Conservation (phyloP, 257 asterid genomes). For the Nicotiana attenuata region DNA sequence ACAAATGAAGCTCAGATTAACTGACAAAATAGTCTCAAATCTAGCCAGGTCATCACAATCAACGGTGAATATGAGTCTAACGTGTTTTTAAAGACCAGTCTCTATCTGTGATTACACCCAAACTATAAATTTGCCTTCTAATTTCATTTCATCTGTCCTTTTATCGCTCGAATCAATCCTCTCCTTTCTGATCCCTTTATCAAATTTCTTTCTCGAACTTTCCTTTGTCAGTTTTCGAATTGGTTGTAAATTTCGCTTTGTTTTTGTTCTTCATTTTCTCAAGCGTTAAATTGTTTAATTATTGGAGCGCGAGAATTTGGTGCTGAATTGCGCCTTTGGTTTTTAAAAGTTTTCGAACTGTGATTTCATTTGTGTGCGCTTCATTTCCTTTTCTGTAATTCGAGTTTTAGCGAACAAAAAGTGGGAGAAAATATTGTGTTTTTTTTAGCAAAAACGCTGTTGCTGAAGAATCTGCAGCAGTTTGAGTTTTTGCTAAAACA, state of each 20-base stretch:
- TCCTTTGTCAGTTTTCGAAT: background rate
- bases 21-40: background rate
- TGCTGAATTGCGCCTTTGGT: background rate
- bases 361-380: background rate
- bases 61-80: background rate
- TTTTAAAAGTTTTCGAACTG: background rate
- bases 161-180: background rate
- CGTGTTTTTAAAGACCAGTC: background rate
- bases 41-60: background rate
- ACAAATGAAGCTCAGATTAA: background rate
- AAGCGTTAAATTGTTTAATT: no score
- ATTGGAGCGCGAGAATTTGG: background rate
- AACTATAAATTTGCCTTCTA: slow-evolving; percentile 14
- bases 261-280: background rate
- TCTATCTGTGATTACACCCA: background rate
- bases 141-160: slow-evolving; percentile 7
- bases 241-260: background rate
- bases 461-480: background rate
- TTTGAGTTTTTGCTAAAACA: background rate
- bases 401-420: no score
- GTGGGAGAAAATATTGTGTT: no score
- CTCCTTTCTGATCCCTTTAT: background rate
- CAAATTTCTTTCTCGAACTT: background rate
- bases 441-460: background rate
- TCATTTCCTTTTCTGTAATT: background rate